Base-by-base conservation (phyloP, 169 alveolate genomes). In the Plasmodium malariae region DNA sequence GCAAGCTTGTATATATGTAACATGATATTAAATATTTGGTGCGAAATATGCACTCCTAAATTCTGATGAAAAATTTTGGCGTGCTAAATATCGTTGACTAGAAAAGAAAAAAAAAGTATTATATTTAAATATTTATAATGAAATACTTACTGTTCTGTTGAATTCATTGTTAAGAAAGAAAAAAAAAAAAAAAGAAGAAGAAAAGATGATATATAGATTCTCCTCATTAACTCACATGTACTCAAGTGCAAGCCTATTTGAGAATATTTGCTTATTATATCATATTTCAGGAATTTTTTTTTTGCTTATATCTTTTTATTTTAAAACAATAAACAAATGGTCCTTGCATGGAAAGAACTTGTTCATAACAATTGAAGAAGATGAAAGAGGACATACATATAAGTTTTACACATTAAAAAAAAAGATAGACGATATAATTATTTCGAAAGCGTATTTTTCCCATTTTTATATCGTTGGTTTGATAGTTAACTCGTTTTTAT, bases 331-430 rank as follows among this genome's bases (percentile, higher is more conserved):
- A n/a, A 71, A 57, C 60, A 36, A 63, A 17, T 94, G 93, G 95
- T 74, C 95, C 19, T 55, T 86, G 21, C 94, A 94, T 69, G 96
- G 96, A 19, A 94, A 94, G 80, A 93, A 89, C 45, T 63, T 78
- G 34, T 43, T 83, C 26, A 60, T 86, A 54, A 76, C 51, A 63
- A 34, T 71, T 21, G 65, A 88, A 43, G 45, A 85, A 73, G 86
- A 68, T 19, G 89, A 48, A 73, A 43, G 17, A 51, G 51, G 14
- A 51, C 5, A 67, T 63, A 71, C 21, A 32, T 76, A 87, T 70
- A 43, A n/a, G 51, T 3, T 80, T 30, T 68, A 69, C 26, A 80
- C 28, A 45, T 69, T 80, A 28, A 80, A 69, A 69, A 37, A 45
- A 40, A 65, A 40, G 55, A 30, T 57, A 45, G 74, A 69, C 65